A percentile compares a stretch with the other conserved stretches of the same genome.
Evolutionary conservation across 2,329 filamentous ascomycete species (phyloP).

Genomic region (Rhynchosporium secalis): DNA sequence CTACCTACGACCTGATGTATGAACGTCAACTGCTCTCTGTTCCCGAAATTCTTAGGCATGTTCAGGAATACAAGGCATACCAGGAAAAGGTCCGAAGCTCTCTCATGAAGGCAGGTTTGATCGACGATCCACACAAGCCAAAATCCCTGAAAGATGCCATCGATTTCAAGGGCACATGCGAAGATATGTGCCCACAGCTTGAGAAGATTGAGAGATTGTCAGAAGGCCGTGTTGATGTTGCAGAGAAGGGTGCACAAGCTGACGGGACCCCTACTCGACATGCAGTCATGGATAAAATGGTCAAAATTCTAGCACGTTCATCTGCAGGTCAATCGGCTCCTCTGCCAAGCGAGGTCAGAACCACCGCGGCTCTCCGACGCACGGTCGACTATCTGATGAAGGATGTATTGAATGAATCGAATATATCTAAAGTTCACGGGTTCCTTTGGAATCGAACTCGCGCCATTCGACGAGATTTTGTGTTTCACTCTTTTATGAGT

Average conservation of each 20-base stretch:
- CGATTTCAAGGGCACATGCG: conserved; percentile 66
- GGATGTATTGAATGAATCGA: conserved; percentile 55
- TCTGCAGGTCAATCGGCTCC: conserved; percentile 68
- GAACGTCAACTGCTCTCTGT: conserved; percentile 38
- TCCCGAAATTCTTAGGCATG: conserved; percentile 55
- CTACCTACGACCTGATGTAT: conserved; percentile 33
- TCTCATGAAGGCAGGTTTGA: conserved; percentile 58
- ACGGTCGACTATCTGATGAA: conserved; percentile 66
- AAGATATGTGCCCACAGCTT: conserved; percentile 69
- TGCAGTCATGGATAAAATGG: conserved; percentile 55
- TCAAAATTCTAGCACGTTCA: conserved; percentile 67
- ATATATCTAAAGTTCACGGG: conserved; percentile 57
- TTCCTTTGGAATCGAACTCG: conserved; percentile 70
- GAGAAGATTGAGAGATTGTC: conserved; percentile 64
- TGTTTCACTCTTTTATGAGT: conserved; percentile 63
- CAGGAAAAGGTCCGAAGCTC: conserved; percentile 56
- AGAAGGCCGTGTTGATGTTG: conserved; percentile 57
- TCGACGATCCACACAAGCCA: conserved; percentile 65
- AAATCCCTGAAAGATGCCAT: conserved; percentile 64
- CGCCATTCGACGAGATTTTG: conserved; percentile 67
- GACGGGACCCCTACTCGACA: conserved; percentile 44
- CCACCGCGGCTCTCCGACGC: conserved; percentile 56
- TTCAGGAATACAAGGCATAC: conserved; percentile 57
- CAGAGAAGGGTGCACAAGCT: conserved; percentile 51
- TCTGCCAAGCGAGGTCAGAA: conserved; percentile 67